Conservation (phyloP, 2,329 filamentous ascomycete species). For the Zasmidium citrigriseum region DNA sequence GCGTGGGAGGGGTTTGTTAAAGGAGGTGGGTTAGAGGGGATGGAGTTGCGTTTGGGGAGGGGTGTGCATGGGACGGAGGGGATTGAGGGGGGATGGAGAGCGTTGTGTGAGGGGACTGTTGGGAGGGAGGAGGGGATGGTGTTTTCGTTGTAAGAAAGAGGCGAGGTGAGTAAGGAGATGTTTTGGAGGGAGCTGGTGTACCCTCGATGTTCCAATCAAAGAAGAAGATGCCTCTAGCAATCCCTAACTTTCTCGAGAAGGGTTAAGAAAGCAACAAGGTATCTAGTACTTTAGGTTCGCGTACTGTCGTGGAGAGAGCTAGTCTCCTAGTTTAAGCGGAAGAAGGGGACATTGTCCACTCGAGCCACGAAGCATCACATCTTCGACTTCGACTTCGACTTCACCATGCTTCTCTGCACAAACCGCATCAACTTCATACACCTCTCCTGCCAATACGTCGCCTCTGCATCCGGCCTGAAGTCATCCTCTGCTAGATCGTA, state of each 20-base stretch:
- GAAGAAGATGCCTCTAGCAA: too few species aligned
- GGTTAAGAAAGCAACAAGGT: too few species aligned
- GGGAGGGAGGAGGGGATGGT: background rate
- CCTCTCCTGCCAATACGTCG: background rate
- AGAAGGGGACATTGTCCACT: too few species aligned
- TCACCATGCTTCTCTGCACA: background rate
- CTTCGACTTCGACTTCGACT: background rate
- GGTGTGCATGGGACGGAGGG: constrained; percentile 10
- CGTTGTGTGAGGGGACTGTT: constrained; percentile 6
- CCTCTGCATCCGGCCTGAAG: background rate
- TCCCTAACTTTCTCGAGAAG: too few species aligned
- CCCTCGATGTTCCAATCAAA: too few species aligned
- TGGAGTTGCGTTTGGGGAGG: constrained; percentile 11
- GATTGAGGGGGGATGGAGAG: constrained; percentile 16
- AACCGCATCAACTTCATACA: background rate
- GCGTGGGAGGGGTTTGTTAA: constrained; percentile 15
- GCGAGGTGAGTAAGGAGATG: background rate
- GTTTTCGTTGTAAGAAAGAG: background rate
- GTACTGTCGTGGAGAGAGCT: too few species aligned
- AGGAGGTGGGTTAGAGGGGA: constrained; percentile 1
- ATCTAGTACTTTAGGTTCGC: too few species aligned
- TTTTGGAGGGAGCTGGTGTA: background rate
- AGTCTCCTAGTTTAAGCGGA: too few species aligned
- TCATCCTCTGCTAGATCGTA: constrained; percentile 24
- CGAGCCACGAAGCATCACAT: too few species aligned